These are phyloP conservation scores for Thelonectria discophora DNA, from an alignment of 2,329 filamentous ascomycete species.

Conservation along the genomic window DNA sequence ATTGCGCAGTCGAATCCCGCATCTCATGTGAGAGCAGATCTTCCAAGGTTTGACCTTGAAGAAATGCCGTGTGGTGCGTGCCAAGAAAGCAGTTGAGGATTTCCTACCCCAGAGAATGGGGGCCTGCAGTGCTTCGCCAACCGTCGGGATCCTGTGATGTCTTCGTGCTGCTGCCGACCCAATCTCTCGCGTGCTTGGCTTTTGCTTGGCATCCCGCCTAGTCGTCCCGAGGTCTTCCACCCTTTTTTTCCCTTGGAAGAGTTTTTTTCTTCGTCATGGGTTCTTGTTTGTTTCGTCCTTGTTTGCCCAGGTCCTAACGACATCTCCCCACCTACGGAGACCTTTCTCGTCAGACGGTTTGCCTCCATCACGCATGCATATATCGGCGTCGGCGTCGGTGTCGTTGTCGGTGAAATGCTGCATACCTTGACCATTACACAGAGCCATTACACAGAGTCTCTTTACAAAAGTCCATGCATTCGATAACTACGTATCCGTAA, in stretches of 20 bases:
- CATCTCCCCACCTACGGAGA: background rate
- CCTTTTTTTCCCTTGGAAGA: background rate
- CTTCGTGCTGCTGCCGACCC: constrained; percentile 8
- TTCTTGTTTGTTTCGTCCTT: constrained; percentile 3
- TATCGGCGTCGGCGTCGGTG: background rate
- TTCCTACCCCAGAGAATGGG: background rate
- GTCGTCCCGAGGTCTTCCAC: background rate
- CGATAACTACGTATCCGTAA: background rate
- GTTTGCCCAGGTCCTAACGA: background rate
- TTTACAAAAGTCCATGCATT: too few relatives aligned
- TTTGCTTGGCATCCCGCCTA: constrained; percentile 16
- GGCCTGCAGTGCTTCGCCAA: too few relatives aligned
- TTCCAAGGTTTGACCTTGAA: background rate
- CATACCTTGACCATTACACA: background rate
- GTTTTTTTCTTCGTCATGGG: background rate
- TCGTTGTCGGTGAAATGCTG: background rate
- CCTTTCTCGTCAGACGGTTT: background rate
- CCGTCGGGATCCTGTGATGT: constrained; percentile 9
- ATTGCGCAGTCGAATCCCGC: background rate
- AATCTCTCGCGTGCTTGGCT: constrained; percentile 23
- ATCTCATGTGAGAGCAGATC: background rate
- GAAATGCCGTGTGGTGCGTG: background rate
- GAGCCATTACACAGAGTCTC: background rate
- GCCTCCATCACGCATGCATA: background rate
- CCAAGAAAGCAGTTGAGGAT: background rate